phyloP scores from a whole-genome alignment of 805 yeast species.

The Yamadazyma takamatsuzukensis region DNA sequence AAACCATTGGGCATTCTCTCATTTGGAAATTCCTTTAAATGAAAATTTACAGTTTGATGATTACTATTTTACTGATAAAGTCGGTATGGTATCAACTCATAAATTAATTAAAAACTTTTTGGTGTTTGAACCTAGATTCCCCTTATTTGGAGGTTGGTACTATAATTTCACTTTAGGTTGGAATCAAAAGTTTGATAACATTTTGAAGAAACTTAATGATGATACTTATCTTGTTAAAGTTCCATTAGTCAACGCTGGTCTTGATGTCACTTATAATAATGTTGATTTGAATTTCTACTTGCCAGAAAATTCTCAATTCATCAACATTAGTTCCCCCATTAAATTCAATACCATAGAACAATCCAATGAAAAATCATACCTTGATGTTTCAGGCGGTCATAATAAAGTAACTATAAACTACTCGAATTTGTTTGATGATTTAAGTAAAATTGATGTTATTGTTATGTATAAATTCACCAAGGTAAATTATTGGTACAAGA shows the following conservation, averaged over 20 bases:
- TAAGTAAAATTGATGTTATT: slow-evolving; percentile 51
- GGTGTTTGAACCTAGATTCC: slow-evolving; percentile 79
- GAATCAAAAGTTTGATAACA: slow-evolving; percentile 58
- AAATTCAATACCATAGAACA: slow-evolving; percentile 27
- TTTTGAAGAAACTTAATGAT: slow-evolving; percentile 39
- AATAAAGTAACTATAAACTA: slow-evolving; percentile 62
- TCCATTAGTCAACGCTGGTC: slow-evolving; percentile 72
- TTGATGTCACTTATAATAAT: slow-evolving; percentile 62
- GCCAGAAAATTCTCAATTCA: slow-evolving; percentile 79
- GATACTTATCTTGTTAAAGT: slow-evolving; percentile 58
- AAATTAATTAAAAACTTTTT: slow-evolving; percentile 41
- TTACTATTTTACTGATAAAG: slow-evolving; percentile 80
- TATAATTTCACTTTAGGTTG: slow-evolving; percentile 96
- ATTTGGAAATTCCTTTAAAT: slow-evolving; percentile 56
- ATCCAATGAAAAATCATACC: slow-evolving; percentile 50
- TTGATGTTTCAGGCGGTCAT: slow-evolving; percentile 78
- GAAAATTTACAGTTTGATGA: slow-evolving; percentile 38
- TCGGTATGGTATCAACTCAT: slow-evolving; percentile 89
- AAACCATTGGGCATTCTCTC: slow-evolving; percentile 57
- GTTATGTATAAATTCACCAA: slow-evolving; percentile 62
- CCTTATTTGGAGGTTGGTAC: slow-evolving; percentile 95
- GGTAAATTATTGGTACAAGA: slow-evolving; percentile 56
- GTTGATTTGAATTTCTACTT: slow-evolving; percentile 61
- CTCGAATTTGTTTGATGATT: slow-evolving; percentile 65
- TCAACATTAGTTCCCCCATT: slow-evolving; percentile 57